These are phyloP conservation scores for Cryptococcus neoformans DNA, from an alignment of 1,284 basidiomycete species.

Conservation along the genomic window DNA sequence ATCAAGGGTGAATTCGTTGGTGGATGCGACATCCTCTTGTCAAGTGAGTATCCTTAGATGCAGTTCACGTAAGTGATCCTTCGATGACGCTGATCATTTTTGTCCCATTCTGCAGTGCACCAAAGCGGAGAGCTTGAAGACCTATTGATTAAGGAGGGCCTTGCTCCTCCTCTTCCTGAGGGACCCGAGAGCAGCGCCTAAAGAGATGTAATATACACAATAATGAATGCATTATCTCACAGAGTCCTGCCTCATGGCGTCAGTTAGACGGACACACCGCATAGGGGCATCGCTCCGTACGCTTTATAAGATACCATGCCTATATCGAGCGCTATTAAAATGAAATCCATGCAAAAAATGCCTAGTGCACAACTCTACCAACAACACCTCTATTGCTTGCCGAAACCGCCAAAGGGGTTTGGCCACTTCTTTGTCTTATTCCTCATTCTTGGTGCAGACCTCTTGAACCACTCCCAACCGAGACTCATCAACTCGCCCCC, in stretches of 20 bases:
- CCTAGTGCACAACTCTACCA: slow-evolving; percentile 7
- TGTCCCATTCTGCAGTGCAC: slow-evolving; percentile 65
- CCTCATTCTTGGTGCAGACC: slow-evolving; percentile 59
- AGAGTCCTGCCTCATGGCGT: background rate
- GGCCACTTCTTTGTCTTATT: slow-evolving; percentile 64
- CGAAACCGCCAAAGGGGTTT: slow-evolving; percentile 53
- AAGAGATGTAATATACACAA: background rate
- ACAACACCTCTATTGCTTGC: slow-evolving; percentile 17
- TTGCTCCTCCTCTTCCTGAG: slow-evolving; percentile 57
- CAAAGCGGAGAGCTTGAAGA: slow-evolving; percentile 90
- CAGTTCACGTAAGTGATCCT: background rate
- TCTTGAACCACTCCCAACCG: slow-evolving; percentile 86
- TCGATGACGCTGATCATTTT: background rate
- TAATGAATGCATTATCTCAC: background rate
- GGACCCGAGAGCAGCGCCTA: slow-evolving; percentile 13
- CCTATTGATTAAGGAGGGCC: slow-evolving; percentile 67
- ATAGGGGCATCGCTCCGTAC: background rate
- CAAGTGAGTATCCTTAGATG: slow-evolving; percentile 63
- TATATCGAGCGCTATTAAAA: too few relatives aligned
- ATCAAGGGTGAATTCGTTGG: slow-evolving; percentile 94
- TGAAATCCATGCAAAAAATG: slow-evolving; percentile 5
- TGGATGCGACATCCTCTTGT: slow-evolving; percentile 91
- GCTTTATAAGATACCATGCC: too few relatives aligned
- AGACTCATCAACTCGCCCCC: slow-evolving; percentile 81
- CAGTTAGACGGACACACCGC: background rate